Base-by-base conservation (phyloP, 2,329 filamentous ascomycete genomes). In the Aspergillus sp. region DNA sequence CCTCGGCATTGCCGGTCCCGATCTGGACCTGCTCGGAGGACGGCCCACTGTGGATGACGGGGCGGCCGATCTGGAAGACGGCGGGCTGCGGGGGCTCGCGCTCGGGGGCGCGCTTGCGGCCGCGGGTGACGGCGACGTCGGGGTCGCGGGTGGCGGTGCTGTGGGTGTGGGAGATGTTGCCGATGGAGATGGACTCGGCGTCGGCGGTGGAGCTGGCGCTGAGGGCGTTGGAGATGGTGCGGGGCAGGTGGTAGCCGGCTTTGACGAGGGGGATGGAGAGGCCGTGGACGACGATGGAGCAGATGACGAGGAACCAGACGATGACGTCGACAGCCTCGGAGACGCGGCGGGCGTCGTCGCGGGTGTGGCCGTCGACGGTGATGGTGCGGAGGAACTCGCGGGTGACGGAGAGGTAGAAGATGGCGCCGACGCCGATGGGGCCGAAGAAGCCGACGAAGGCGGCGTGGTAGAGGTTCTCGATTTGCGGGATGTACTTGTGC, bases 401-500 rank as follows among this genome's bases (percentile, higher is more conserved):
- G 38, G 83, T 87, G 56, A 96, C 78, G 64, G 91, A 95, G 5
- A 97, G 79, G 67, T 97, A 96, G 68, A 96, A 97, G 17, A 96
- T 82, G 1, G 91, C 92, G 14, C 89, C 90, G 1, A 96, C 91
- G 2, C 93, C 91, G 51, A 97, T 92, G 0, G 92, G 92, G 0
- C 92, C 92, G 59, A 97, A 97, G 76, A 96, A 96, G 0, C 92
- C 92, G 6, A 94, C 89, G 64, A 96, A 96, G 0, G 89, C 73
- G 1, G 91, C 91, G 60, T 96, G 91, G 3, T 83, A 81, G 25
- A 81, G 71, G 38, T 88, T 79, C 52, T 91, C 83, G 40, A 96
- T 91, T 67, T 96, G 90, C 25, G 83, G 88, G 42, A 96, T 92
- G 54, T 81, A 80, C 61, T 82, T 87, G 66, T 92, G 87, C 70